Base-by-base conservation (phyloP, 352 stramenopile genomes). In the Phytopythium aichiense region DNA sequence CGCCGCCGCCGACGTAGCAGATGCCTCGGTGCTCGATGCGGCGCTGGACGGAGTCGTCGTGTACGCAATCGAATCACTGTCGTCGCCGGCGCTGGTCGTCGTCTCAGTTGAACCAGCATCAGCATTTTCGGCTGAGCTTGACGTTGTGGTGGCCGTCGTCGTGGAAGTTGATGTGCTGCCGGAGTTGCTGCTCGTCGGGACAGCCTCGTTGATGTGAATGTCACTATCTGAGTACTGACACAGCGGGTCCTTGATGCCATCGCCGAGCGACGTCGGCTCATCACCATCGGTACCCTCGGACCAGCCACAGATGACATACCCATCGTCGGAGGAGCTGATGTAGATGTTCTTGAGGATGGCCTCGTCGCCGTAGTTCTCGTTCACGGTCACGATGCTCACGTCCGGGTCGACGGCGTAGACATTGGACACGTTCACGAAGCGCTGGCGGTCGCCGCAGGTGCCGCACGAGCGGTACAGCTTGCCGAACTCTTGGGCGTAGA, bases 401-500 rank as follows among this genome's bases (percentile, higher is more conserved):
- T 79, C 53, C 43, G 73, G 73, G 49, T 74, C 58, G 31, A 78
- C 61, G n/a, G 56, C 63, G 46, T 71, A 70, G 49, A 81, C 66
- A 48, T 81, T 78, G 28, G 61, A 65, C 20, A 81, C 58, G 8
- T 57, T 58, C 20, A 81, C 67, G 9, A 53, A 66, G 51, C 73
- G 67, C 25, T 65, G 63, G 25, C 58, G 66, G 25, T 66, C 56
- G 33, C 71, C 74, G 54, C 67, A 82, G 15, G 68, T 81, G 60
- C 69, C 72, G 52, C 72, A 83, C 61, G 72, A 80, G 31, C 69
- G 69, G 62, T 72, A 79, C 8, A 84, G 56, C 65, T 84, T 79
- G 52, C 74, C 74, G 62, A 82, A 82, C 13, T 67, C 65, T 13
- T 82, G 50, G 33, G 63, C 69, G 23, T 76, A 83, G 63, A 83